Base-by-base conservation (phyloP, 495 filamentous ascomycete genomes). In the Aspergillus mulundensis region DNA sequence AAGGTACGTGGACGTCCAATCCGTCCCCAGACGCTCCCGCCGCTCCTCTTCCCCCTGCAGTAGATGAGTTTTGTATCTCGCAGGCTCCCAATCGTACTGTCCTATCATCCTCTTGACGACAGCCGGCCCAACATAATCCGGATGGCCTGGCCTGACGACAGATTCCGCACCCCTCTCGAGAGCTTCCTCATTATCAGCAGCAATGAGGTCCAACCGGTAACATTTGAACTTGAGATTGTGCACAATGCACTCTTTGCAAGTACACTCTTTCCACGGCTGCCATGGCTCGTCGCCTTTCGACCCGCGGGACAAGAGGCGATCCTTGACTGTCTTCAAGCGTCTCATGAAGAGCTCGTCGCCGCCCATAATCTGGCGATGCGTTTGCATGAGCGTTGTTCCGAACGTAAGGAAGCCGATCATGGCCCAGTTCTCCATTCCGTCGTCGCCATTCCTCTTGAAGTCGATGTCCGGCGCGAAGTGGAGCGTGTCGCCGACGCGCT, bases 381-480 rank as follows among this genome's bases (percentile, higher is more conserved):
- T 54, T 28, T 54, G 39, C 11, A 32, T 32, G 14, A 54, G 21
- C 32, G 51, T 44, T 4, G 41, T 44, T 14, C 51, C 51, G 7
- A 54, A 28, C 2, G 51, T 54, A 24, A 54, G 45, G 20, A 54
- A 54, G 25, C 51, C 41, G 7, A 54, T 19, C 0, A 41, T 41
- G 20, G 30, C 44, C 25, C 25, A 54, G 41, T 54, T 54, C 6
- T 25, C 21, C 51, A 45, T 54, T 23, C 8, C 25, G 25, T 28
- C 25, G 8, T 28, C 25, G 25, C 25, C 25, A 8, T 28, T 8
- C 8, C 45, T 41, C 4, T 25, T 41, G 36, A 54, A 54, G 41
- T 54, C 51, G 20, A 54, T 54, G 20, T 54, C 51, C 5, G 51
- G 51, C 5, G 51, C 51, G 15, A 32, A 45, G 25, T 54, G n/a